Percentiles rank a stretch among this genome's conserved stretches.
Conservation (phyloP, 805 yeast genomes). For the Candida chauliodis region DNA sequence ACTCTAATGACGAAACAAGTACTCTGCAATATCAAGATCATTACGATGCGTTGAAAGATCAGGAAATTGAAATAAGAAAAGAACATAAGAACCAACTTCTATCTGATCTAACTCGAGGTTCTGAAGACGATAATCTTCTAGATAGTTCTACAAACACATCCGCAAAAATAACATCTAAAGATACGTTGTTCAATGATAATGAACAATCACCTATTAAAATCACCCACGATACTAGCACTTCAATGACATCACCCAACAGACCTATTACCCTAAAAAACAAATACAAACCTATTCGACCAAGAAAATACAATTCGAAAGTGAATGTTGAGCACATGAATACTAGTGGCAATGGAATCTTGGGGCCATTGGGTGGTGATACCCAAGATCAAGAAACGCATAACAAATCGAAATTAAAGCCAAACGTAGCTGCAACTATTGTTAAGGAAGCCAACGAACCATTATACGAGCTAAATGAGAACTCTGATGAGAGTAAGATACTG, state of each 20-base stretch:
- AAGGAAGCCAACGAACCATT: slow-evolving; percentile 54
- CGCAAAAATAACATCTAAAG: slow-evolving; percentile 16
- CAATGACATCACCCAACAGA: slow-evolving; percentile 16
- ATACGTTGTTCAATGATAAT: slow-evolving; percentile 32
- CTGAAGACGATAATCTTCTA: slow-evolving; percentile 22
- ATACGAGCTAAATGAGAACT: slow-evolving; percentile 33
- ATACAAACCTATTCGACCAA: slow-evolving; percentile 29
- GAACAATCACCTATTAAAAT: slow-evolving; percentile 25
- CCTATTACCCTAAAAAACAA: slow-evolving; percentile 26
- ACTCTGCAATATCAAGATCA: slow-evolving; percentile 8
- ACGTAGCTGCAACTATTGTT: slow-evolving; percentile 30
- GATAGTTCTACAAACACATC: slow-evolving; percentile 30
- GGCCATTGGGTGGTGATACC: slow-evolving; percentile 23
- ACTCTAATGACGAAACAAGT: slow-evolving; percentile 15
- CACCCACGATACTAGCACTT: slow-evolving; percentile 10
- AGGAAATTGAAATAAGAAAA: slow-evolving; percentile 26
- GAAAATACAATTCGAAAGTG: slow-evolving; percentile 26
- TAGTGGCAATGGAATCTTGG: slow-evolving; percentile 17
- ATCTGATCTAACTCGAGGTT: slow-evolving; percentile 41
- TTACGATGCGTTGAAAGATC: slow-evolving; percentile 17
- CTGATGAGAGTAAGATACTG: background rate
- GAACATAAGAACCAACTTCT: slow-evolving; percentile 32
- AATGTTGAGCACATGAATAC: slow-evolving; percentile 26
- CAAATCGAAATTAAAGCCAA: slow-evolving; percentile 15
- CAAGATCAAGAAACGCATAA: slow-evolving; percentile 14